phyloP scores from a whole-genome alignment of 2,329 filamentous ascomycete genomes.

The Ilyonectria sp. region DNA sequence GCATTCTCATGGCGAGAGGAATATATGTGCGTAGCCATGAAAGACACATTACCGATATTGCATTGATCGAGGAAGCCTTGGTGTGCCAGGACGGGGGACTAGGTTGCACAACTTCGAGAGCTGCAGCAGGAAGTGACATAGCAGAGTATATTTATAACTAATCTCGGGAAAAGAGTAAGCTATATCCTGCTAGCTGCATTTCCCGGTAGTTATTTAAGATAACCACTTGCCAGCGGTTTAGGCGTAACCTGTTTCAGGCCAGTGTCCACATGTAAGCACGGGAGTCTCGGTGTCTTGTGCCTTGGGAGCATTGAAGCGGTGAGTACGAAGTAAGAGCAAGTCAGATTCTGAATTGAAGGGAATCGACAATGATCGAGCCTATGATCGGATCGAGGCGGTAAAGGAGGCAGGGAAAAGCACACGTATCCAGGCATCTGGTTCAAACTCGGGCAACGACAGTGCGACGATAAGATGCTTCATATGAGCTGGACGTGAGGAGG shows the following conservation, averaged over 20 bases:
- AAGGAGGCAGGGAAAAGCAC: not conserved
- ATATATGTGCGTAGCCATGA: not conserved
- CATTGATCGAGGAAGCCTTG: not conserved
- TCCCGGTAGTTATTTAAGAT: not conserved
- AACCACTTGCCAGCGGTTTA: not conserved
- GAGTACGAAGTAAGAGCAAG: not conserved
- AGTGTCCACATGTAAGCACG: not conserved
- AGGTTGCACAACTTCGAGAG: not conserved
- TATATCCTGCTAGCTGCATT: not conserved
- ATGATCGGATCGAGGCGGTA: not conserved
- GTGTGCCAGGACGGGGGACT: not conserved
- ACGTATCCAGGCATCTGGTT: not conserved
- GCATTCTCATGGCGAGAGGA: not conserved
- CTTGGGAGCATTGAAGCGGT: too few species aligned
- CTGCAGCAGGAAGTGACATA: not conserved
- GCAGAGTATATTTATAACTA: not conserved
- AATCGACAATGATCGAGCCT: not conserved
- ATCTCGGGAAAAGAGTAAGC: not conserved
- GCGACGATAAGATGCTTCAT: not conserved
- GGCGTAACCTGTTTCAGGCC: not conserved
- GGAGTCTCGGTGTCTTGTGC: not conserved
- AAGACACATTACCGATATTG: not conserved
- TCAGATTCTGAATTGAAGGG: not conserved
- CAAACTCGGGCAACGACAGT: not conserved
- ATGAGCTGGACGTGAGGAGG: conserved; percentile 1